Evolutionary conservation across 2,329 filamentous ascomycete species (phyloP).

Genomic region (Pseudofabraea citricarpa): DNA sequence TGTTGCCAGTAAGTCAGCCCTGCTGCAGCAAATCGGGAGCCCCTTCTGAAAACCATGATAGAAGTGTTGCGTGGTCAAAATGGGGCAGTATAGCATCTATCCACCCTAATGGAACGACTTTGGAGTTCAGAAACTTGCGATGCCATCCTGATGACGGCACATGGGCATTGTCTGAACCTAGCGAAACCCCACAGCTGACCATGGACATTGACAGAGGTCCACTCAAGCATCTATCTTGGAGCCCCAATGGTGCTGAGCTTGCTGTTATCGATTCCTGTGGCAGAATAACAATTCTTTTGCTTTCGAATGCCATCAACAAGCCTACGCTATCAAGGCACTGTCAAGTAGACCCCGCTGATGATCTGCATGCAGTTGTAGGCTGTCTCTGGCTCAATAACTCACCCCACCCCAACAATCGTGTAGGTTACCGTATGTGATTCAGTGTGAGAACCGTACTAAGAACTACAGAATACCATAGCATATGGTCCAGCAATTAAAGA

Average conservation of each 20-base stretch:
- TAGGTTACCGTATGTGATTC: too few relatives aligned
- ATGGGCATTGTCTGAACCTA: conserved; percentile 75
- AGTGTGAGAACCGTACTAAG: too few relatives aligned
- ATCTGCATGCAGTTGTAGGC: conserved; percentile 74
- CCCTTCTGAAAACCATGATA: conserved; percentile 31
- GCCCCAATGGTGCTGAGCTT: conserved; percentile 67
- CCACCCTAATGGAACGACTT: conserved; percentile 60
- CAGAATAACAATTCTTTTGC: conserved; percentile 68
- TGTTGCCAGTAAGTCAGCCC: conserved; percentile 69
- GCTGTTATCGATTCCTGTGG: conserved; percentile 79
- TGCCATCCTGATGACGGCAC: conserved; percentile 63
- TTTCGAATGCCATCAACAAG: conserved; percentile 69
- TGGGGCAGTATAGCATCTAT: conserved; percentile 82
- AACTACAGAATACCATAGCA: conserved; percentile 36
- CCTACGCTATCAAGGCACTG: conserved; percentile 58
- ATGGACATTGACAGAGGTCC: conserved; percentile 58
- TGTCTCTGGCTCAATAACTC: conserved; percentile 70
- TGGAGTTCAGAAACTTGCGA: conserved; percentile 70
- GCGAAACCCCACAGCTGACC: conserved; percentile 54
- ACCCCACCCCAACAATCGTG: conserved; percentile 19
- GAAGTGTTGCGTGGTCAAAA: conserved; percentile 83
- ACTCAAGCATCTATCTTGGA: conserved; percentile 81
- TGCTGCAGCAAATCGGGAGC: not conserved
- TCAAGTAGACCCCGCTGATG: conserved; percentile 65
- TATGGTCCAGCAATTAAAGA: conserved; percentile 62